A percentile compares a stretch with the other conserved stretches of the same genome.
Conservation (phyloP, 257 asterid species). For the Gentiana straminea region DNA sequence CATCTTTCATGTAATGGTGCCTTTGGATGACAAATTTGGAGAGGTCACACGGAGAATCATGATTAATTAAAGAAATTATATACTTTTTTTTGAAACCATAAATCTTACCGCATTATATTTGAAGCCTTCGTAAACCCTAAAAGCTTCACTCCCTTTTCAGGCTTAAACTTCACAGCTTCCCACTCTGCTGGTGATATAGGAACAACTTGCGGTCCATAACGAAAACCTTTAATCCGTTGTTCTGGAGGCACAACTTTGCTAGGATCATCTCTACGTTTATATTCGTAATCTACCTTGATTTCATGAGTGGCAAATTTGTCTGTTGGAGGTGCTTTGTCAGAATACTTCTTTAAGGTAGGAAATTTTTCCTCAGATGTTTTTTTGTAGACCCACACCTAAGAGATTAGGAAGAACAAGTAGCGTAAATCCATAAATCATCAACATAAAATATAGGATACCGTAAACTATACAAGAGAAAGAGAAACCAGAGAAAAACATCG, state of each 20-base stretch:
- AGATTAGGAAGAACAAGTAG: not conserved
- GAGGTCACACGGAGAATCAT: slow-evolving; percentile 6
- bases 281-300: slow-evolving; percentile 73
- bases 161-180: slow-evolving; percentile 95
- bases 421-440: too few species aligned
- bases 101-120: slow-evolving; percentile 73
- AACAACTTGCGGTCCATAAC: slow-evolving; percentile 96
- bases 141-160: slow-evolving; percentile 91
- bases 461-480: too few species aligned
- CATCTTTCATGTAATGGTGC: slow-evolving; percentile 92
- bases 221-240: slow-evolving; percentile 88
- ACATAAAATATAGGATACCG: too few species aligned
- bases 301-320: slow-evolving; percentile 93
- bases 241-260: slow-evolving; percentile 83
- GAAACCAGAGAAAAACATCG: too few species aligned
- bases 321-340: slow-evolving; percentile 81
- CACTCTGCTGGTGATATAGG: slow-evolving; percentile 87
- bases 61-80: not conserved
- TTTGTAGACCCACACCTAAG: slow-evolving; percentile 95
- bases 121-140: slow-evolving; percentile 80
- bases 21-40: slow-evolving; percentile 31
- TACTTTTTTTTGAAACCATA: not conserved
- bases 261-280: slow-evolving; percentile 49
- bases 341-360: slow-evolving; percentile 84
- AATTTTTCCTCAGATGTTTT: slow-evolving; percentile 85